phyloP scores from a whole-genome alignment of 225 moss, liverwort and hornwort species.

The Pseudisothecium myosuroides region DNA sequence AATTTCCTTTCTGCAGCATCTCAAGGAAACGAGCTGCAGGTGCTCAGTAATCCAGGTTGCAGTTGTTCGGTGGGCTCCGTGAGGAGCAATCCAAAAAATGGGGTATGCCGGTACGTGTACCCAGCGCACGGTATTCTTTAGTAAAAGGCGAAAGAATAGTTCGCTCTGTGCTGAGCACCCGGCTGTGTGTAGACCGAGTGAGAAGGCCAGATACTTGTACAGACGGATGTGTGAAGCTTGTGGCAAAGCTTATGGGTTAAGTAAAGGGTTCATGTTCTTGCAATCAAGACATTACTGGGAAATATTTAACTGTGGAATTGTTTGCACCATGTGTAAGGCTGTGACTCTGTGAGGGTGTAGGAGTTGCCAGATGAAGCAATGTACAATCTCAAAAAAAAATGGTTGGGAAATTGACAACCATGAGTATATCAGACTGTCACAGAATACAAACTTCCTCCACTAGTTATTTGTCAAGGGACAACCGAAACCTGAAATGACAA shows the following conservation, averaged over 20 bases:
- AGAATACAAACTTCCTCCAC: not conserved
- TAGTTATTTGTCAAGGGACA: not conserved
- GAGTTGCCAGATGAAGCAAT: not conserved
- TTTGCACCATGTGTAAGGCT: not conserved
- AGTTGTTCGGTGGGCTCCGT: not conserved
- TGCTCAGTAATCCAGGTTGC: accelerated
- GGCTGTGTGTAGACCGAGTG: too few species aligned
- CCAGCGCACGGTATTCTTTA: conserved; percentile 47
- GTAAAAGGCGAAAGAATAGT: conserved; percentile 55
- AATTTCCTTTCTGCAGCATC: too few species aligned
- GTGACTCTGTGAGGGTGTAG: not conserved
- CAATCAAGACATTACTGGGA: not conserved
- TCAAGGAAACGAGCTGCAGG: accelerated
- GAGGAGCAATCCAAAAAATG: not conserved
- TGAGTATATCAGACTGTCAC: too few species aligned
- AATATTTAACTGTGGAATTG: not conserved
- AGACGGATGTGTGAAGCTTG: not conserved
- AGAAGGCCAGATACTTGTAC: too few species aligned
- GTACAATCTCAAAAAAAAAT: not conserved
- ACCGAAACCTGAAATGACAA: not conserved
- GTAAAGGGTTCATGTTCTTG: not conserved
- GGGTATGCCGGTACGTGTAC: not conserved
- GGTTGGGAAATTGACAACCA: not conserved
- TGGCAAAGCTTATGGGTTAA: not conserved
- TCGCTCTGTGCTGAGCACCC: conserved; percentile 20